Evolutionary conservation across 306 rosid species (phyloP).

Genomic region (Morella rubra): DNA sequence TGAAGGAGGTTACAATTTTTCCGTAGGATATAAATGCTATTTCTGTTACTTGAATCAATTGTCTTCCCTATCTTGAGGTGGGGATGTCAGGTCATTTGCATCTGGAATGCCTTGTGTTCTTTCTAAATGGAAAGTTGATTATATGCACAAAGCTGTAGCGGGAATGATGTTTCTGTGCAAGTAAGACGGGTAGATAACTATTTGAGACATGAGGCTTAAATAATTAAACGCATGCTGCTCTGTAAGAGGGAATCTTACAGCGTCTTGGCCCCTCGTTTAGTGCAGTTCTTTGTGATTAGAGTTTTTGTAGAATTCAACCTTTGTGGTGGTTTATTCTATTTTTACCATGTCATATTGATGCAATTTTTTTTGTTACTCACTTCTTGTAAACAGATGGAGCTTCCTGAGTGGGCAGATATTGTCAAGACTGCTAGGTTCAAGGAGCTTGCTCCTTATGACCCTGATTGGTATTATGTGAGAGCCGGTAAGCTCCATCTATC

Average conservation of each 20-base stretch:
- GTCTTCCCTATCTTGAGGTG: neutral
- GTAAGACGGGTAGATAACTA: neutral
- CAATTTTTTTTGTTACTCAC: neutral
- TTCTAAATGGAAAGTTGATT: neutral
- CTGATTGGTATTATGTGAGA: slow-evolving; percentile 74
- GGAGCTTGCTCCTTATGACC: slow-evolving; percentile 73
- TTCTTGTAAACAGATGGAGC: slow-evolving; percentile 53
- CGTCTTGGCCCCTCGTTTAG: neutral
- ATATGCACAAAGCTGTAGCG: too few relatives aligned
- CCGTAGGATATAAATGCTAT: too few relatives aligned
- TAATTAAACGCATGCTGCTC: neutral
- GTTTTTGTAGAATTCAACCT: too few relatives aligned
- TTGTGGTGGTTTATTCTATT: neutral
- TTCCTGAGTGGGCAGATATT: slow-evolving; percentile 74
- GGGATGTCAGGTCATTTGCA: neutral
- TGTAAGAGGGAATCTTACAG: neutral
- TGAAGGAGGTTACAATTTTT: neutral
- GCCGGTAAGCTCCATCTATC: slow-evolving; percentile 38
- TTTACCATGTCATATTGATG: neutral
- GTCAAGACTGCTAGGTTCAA: slow-evolving; percentile 72
- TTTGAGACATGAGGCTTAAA: neutral
- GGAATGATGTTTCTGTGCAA: neutral
- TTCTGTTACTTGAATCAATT: neutral
- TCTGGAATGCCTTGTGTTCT: neutral
- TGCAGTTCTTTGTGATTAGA: too few relatives aligned